phyloP scores from a whole-genome alignment of 108 stramenopile species.

The Cylindrotheca fusiformis region DNA sequence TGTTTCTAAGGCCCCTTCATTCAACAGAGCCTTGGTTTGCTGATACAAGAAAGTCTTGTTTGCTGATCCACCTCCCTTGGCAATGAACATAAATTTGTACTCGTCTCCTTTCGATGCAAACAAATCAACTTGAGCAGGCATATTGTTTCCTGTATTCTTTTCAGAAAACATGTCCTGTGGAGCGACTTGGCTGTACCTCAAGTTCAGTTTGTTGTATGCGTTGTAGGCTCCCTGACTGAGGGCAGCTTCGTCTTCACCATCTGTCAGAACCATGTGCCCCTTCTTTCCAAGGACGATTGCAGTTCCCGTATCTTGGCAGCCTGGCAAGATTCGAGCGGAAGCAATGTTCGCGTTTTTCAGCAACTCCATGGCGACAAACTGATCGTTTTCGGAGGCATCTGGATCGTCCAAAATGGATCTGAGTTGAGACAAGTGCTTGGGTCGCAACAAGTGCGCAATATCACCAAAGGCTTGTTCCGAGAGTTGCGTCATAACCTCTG shows the following conservation, averaged over 20 bases:
- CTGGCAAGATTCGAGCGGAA: constrained; percentile 82
- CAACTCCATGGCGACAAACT: constrained; percentile 94
- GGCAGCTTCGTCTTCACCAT: constrained; percentile 93
- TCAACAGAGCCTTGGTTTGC: constrained; percentile 94
- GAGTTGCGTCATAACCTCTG: constrained; percentile 50
- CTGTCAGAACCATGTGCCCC: constrained; percentile 89
- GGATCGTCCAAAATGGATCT: constrained; percentile 93
- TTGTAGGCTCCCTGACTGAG: constrained; percentile 87
- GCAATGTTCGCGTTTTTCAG: constrained; percentile 97
- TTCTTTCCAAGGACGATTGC: constrained; percentile 93
- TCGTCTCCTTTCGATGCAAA: constrained; percentile 81
- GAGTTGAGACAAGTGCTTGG: constrained; percentile 86
- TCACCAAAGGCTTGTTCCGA: constrained; percentile 83
- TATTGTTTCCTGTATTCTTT: constrained; percentile 91
- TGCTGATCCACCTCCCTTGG: constrained; percentile 96
- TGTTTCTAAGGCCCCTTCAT: constrained; percentile 78
- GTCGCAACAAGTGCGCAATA: constrained; percentile 91
- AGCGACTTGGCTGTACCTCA: constrained; percentile 94
- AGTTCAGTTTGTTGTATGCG: constrained; percentile 88
- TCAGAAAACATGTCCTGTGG: constrained; percentile 93
- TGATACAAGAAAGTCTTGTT: constrained; percentile 97
- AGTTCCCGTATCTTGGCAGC: constrained; percentile 97
- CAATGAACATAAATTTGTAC: constrained; percentile 94
- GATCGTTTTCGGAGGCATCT: constrained; percentile 93
- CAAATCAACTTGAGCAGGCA: constrained; percentile 94